phyloP scores from a whole-genome alignment of 129 eudicot genomes.

The Flaveria sonorensis region DNA sequence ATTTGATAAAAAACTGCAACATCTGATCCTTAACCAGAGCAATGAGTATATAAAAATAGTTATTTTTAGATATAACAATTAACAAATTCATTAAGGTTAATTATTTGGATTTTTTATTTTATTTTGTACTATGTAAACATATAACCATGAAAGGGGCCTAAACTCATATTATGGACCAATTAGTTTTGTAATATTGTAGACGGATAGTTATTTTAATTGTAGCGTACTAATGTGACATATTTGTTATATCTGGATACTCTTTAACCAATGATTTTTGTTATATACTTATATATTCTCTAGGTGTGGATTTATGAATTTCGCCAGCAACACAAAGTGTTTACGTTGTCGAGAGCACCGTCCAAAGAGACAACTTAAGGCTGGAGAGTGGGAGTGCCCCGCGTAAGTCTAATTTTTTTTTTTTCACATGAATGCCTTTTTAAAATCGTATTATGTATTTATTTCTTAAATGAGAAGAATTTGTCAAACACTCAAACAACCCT shows the following conservation, averaged over 20 bases:
- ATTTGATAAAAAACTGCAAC: too few relatives aligned
- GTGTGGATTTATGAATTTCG: constrained; percentile 78
- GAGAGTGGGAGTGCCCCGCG: constrained; percentile 95
- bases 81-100: neutral
- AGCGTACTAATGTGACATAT: neutral
- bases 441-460: neutral
- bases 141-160: neutral
- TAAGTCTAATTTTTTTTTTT: constrained; percentile 40
- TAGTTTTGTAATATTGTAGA: too few relatives aligned
- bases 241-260: neutral
- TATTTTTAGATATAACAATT: neutral
- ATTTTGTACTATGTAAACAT: neutral
- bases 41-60: neutral
- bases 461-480: neutral
- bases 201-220: neutral
- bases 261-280: constrained; percentile 1
- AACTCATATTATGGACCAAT: too few relatives aligned
- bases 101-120: neutral
- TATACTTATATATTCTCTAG: constrained; percentile 32
- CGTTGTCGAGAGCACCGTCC: constrained; percentile 77
- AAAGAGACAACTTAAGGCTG: constrained; percentile 53
- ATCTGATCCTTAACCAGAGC: neutral
- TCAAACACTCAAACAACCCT: too few relatives aligned
- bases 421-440: neutral
- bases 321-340: constrained; percentile 72